These are phyloP conservation scores for Coemansia sp. DNA, from an alignment of 192 early-diverging fungal genomes.

Conservation along the genomic window DNA sequence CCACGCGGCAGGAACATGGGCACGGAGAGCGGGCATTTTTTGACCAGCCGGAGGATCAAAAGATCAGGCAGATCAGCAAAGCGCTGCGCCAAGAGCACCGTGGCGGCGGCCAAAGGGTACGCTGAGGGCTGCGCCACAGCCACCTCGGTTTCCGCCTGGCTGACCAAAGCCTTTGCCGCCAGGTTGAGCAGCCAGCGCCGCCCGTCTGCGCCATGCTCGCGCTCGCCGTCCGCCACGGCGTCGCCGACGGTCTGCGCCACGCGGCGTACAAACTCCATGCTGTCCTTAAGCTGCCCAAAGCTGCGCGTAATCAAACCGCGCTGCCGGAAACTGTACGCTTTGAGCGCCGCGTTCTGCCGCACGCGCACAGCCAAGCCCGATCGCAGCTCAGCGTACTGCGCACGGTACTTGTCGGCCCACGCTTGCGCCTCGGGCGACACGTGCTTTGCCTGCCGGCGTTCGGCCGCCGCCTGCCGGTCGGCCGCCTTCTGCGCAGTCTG, in stretches of 20 bases:
- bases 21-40: constrained; percentile 47
- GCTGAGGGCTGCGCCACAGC: constrained; percentile 25
- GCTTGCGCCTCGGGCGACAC: constrained; percentile 16
- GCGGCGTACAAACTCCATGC: constrained; percentile 30
- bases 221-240: constrained; percentile 13
- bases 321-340: constrained; percentile 35
- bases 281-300: constrained; percentile 49
- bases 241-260: constrained; percentile 16
- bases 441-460: not conserved
- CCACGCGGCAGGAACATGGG: constrained; percentile 22
- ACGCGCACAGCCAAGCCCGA: constrained; percentile 17
- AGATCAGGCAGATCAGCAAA: constrained; percentile 31
- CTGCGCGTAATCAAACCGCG: constrained; percentile 33
- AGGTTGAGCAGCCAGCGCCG: constrained; percentile 45
- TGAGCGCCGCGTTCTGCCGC: constrained; percentile 9
- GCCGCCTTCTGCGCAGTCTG: constrained; percentile 1
- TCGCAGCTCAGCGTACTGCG: constrained; percentile 27
- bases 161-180: constrained; percentile 40
- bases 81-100: constrained; percentile 27
- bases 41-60: constrained; percentile 40
- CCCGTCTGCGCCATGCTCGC: constrained; percentile 15
- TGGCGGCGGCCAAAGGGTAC: constrained; percentile 32
- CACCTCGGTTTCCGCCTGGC: constrained; percentile 46
- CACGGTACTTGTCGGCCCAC: constrained; percentile 38
- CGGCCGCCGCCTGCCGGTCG: not conserved